Percentiles rank a stretch among this genome's conserved stretches.
Conservation (phyloP, 768 basidiomycete species). For the Collybia nuda region DNA sequence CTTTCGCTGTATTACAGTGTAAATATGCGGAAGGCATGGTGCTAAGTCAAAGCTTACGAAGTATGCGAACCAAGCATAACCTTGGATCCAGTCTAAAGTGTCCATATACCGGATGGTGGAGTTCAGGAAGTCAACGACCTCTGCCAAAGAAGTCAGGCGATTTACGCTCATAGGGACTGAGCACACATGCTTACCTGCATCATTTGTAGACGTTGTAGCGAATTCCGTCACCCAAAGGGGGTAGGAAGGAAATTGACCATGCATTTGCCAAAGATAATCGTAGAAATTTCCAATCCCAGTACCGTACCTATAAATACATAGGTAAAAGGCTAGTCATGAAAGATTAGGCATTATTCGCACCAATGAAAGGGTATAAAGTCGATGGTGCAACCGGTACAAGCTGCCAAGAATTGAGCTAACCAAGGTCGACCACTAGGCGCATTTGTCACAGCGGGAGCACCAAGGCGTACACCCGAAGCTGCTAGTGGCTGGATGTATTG, state of each 20-base stretch:
- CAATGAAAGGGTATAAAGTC: constrained; percentile 37
- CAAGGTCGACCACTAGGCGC: constrained; percentile 28
- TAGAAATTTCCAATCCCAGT: constrained; percentile 31
- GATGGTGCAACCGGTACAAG: constrained; percentile 33
- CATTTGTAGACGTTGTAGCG: constrained; percentile 16
- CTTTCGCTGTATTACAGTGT: constrained; percentile 14
- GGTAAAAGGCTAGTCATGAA: not conserved
- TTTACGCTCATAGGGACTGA: not conserved
- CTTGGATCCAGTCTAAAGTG: constrained; percentile 38
- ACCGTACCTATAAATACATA: constrained; percentile 22
- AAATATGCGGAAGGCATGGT: not conserved
- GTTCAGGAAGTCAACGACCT: constrained; percentile 40
- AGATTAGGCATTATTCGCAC: constrained; percentile 14
- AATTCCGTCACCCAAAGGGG: constrained; percentile 37
- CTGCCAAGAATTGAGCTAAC: constrained; percentile 30
- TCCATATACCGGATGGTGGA: constrained; percentile 42
- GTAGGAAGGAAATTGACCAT: constrained; percentile 27
- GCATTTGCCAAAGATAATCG: constrained; percentile 31
- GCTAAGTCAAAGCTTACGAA: constrained; percentile 13
- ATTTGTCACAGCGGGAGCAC: constrained; percentile 34
- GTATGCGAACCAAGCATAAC: constrained; percentile 51
- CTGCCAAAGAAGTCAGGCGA: constrained; percentile 5
- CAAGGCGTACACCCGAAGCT: constrained; percentile 27
- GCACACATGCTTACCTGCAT: constrained; percentile 10
- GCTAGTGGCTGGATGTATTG: constrained; percentile 35